Evolutionary conservation across 2,329 filamentous ascomycete species (phyloP).

Genomic region (Penicillium sp.): DNA sequence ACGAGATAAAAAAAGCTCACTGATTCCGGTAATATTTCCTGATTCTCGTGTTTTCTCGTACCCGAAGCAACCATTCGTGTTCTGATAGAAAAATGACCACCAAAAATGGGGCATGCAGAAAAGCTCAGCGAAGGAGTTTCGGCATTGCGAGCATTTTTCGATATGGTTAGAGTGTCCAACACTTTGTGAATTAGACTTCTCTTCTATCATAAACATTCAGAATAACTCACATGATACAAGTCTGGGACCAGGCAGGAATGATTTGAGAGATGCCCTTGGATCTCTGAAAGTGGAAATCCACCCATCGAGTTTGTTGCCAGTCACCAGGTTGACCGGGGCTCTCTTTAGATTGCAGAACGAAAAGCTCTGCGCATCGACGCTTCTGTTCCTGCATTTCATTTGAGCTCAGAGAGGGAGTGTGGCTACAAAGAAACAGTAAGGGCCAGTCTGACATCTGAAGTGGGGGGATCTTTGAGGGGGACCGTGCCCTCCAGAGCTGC

Average conservation of each 20-base stretch:
- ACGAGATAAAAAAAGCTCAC: not conserved
- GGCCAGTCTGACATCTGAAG: not conserved
- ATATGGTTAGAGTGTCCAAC: constrained; percentile 1
- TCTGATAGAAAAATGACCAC: constrained; percentile 4
- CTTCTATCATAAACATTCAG: not conserved
- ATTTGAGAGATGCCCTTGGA: not conserved
- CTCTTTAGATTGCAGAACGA: not conserved
- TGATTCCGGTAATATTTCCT: constrained; percentile 1
- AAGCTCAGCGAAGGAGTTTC: not conserved
- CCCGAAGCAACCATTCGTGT: constrained; percentile 5
- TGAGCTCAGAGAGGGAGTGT: not conserved
- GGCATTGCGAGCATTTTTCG: constrained; percentile 2
- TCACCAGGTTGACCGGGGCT: not conserved
- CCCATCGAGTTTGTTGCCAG: constrained; percentile 1
- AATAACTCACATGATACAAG: constrained; percentile 3
- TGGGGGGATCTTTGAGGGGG: not conserved
- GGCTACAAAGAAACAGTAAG: not conserved
- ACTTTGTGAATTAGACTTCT: not conserved
- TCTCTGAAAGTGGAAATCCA: not conserved
- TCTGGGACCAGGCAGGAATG: constrained; percentile 4
- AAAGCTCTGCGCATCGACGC: not conserved
- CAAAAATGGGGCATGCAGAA: constrained; percentile 11
- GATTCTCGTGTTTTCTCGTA: constrained; percentile 3
- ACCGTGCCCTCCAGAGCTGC: not conserved
- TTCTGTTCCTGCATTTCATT: constrained; percentile 4